Conservation (phyloP, 1,139 yeast species). For the Candida sanyaensis region DNA sequence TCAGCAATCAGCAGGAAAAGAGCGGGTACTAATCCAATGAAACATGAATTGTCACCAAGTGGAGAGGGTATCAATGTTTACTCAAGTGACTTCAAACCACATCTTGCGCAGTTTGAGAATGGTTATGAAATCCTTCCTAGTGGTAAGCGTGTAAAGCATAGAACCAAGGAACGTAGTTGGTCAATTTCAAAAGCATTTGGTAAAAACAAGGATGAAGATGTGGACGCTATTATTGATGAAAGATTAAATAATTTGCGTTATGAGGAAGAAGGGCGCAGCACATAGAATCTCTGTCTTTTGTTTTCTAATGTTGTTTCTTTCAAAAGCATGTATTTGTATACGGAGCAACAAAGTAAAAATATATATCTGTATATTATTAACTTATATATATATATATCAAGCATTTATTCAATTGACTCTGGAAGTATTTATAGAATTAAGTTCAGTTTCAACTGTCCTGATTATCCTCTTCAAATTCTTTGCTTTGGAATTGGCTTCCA, state of each 20-base stretch:
- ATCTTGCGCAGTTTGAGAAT: slow-evolving; percentile 23
- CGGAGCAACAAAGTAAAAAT: background rate
- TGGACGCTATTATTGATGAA: slow-evolving; percentile 59
- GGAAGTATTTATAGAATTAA: slow-evolving; percentile 17
- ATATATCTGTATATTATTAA: background rate
- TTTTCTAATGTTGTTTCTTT: too few species aligned
- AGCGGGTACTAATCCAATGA: slow-evolving; percentile 49
- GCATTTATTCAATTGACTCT: slow-evolving; percentile 1
- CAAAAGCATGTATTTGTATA: background rate
- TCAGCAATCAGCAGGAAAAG: slow-evolving; percentile 47
- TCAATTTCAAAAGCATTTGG: slow-evolving; percentile 28
- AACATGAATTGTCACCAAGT: slow-evolving; percentile 53
- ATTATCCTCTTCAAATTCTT: slow-evolving; percentile 20
- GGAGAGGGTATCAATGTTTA: slow-evolving; percentile 42
- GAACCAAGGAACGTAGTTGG: slow-evolving; percentile 22
- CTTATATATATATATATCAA: background rate
- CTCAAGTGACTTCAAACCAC: slow-evolving; percentile 23
- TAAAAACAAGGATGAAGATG: slow-evolving; percentile 48
- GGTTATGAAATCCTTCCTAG: slow-evolving; percentile 66
- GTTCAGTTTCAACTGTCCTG: slow-evolving; percentile 22
- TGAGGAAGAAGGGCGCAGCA: slow-evolving; percentile 11
- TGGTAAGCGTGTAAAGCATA: slow-evolving; percentile 58
- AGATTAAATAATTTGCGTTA: slow-evolving; percentile 39
- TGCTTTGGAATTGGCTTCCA: slow-evolving; percentile 27
- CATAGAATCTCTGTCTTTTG: background rate